A percentile compares a stretch with the other conserved stretches of the same genome.
These are phyloP conservation scores for Colletotrichum navitas DNA, from an alignment of 2,329 filamentous ascomycete species.

Conservation along the genomic window DNA sequence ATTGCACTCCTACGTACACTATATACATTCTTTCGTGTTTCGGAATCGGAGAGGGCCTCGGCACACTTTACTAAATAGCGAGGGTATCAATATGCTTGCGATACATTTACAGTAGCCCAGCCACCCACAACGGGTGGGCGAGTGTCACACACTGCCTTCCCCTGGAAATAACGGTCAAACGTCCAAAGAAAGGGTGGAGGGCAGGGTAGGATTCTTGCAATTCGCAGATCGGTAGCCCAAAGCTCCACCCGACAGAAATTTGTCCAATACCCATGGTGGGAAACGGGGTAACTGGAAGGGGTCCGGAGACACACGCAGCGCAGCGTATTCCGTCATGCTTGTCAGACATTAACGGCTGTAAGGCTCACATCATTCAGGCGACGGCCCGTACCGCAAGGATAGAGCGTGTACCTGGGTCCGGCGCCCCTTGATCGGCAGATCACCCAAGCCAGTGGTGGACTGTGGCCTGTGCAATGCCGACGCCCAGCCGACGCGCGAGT, in stretches of 20 bases:
- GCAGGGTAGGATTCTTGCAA: background rate
- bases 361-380: background rate
- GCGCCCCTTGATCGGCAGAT: background rate
- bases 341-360: background rate
- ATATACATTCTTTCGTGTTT: background rate
- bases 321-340: background rate
- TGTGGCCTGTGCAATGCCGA: constrained; percentile 16
- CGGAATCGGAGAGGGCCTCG: background rate
- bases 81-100: background rate
- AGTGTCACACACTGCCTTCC: background rate
- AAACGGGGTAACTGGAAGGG: no score
- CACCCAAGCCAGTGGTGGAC: constrained; percentile 16
- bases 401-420: background rate
- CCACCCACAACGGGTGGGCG: background rate
- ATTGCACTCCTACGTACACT: background rate
- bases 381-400: background rate
- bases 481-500: constrained; percentile 32
- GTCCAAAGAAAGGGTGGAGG: background rate
- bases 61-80: no score
- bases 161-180: background rate
- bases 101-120: background rate
- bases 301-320: background rate
- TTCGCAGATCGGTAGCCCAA: background rate
- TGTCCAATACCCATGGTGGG: background rate
- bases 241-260: background rate